Base-by-base conservation (phyloP, 768 basidiomycete genomes). In the Sporobolomyces roseus region DNA sequence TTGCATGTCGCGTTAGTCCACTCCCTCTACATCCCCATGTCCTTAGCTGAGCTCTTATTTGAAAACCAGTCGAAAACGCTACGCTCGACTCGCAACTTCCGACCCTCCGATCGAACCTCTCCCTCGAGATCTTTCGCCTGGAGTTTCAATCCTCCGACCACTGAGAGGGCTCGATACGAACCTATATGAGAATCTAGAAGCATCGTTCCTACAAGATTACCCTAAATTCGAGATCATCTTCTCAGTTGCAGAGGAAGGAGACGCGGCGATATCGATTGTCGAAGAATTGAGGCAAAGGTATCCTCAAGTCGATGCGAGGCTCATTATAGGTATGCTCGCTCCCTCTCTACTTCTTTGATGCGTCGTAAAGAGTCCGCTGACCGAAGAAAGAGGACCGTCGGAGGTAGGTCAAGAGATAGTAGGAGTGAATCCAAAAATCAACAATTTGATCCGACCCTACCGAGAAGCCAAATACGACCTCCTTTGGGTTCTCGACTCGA, bases 401-500 rank as follows among this genome's bases (percentile, higher is more conserved):
- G 30, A 36, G 38, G 29, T n/a, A 92, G 92, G 91, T 54, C 87
- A 90, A 75, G 86, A 89, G 69, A 77, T 83, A 52, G 88, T 94
- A 25, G 93, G 94, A 8, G 86, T 91, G 32, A 99, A 99, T 74
- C 96, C 96, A 1, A 98, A 98, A 82, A 88, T 98, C 75, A 97
- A 97, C 81, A 98, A 98, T 79, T 87, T 99, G 53, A 83, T 93
- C 70, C 86, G 86, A 38, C 84, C 93, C 19, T 97, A 93, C 78
- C 82, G 83, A 51, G 80, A 85, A 76, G 96, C 94, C 0, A 80
- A 83, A 62, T 82, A 96, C 76, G 92, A 98, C 76, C 89, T 98
- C 55, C 80, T 98, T 56, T 99, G 93, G 93, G 88, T 98, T 35
- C 83, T 98, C 56, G 96, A 99, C 78, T 96, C 94, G n/a, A 94